Conservation (phyloP, 768 basidiomycete genomes). For the Rhizopogon vulgaris region DNA sequence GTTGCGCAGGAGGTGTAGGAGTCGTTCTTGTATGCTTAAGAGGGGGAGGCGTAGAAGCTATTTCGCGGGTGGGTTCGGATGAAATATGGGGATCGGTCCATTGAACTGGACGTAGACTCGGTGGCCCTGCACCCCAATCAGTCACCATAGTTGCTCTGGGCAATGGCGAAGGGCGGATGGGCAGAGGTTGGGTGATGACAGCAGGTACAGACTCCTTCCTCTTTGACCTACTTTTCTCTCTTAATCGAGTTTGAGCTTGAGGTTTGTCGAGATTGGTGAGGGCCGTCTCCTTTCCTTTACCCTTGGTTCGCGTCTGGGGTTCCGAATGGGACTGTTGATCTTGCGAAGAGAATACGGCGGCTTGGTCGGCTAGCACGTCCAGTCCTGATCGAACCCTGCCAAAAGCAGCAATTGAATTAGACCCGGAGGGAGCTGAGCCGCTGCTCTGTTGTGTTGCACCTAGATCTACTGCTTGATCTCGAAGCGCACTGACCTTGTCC, state of each 20-base stretch:
- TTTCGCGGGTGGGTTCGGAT: neutral
- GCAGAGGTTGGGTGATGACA: neutral
- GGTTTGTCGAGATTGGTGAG: neutral
- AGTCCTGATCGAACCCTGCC: constrained; percentile 45
- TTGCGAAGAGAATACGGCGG: constrained; percentile 45
- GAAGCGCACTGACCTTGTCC: constrained; percentile 8
- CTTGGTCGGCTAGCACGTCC: constrained; percentile 72
- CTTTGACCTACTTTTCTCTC: neutral
- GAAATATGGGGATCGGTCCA: neutral
- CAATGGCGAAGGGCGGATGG: neutral
- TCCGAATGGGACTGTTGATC: constrained; percentile 12
- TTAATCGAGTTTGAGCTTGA: neutral
- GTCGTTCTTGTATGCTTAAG: neutral
- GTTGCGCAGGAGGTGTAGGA: neutral
- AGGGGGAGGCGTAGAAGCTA: neutral
- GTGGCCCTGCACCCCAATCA: neutral
- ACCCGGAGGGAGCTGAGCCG: neutral
- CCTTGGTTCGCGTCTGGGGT: constrained; percentile 6
- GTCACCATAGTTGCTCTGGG: neutral
- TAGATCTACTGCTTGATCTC: neutral
- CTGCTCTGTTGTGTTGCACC: neutral
- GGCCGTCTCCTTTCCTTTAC: constrained; percentile 17
- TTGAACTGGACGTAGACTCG: neutral
- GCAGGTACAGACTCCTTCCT: neutral
- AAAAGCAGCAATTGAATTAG: constrained; percentile 1